Evolutionary conservation across 192 early-diverging fungal species (phyloP), one percentile per base, ranked within the genome.

Genomic region (Lunasporangiospora selenospora): DNA sequence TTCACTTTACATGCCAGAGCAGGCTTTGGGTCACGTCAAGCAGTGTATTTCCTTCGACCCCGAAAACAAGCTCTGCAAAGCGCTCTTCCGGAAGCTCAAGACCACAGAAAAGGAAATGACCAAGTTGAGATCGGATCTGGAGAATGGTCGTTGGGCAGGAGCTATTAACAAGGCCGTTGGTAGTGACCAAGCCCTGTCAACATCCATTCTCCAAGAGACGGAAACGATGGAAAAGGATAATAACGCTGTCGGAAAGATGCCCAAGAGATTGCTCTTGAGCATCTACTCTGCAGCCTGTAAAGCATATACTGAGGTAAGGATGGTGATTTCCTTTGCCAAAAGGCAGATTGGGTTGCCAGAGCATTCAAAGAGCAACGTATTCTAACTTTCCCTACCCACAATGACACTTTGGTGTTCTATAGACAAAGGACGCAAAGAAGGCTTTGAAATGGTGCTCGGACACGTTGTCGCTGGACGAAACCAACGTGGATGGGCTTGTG

Each of bases 1-100:
- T 56, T 76, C 75, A 4, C 54, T 92, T 31, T 79, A 94, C 37
- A 89, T 95, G 81, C 82, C 85, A 1, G 77, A 83, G 59, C 84
- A 84, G 27, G 89, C 93, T 9, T 45, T 94, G 30, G 62, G 80
- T 1, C 80, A 83, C 54, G 79, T 92, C 58, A 95, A 96, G 46
- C 91, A 93, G 54, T 97, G 97, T 67, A 78, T 97, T 12, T 84
- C 87, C 26, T 88, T 88, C 5, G 97, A 99, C 65, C 95, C 94
- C 1, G 97, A 99, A 42, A 87, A 99, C 75, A 93, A 92, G 70
- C 32, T 76, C 29, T 98, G 97, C 84, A 95, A 95, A 76, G 77
- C 64, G 6, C 60, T 87, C 6, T 95, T 93, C 66, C 73, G 82
- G 24, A 77, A 70, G 46, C 58, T 95, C 33, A 95, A 94, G 53